Base-by-base conservation (phyloP, 169 alveolate genomes). In the Cryptosporidium baileyi region DNA sequence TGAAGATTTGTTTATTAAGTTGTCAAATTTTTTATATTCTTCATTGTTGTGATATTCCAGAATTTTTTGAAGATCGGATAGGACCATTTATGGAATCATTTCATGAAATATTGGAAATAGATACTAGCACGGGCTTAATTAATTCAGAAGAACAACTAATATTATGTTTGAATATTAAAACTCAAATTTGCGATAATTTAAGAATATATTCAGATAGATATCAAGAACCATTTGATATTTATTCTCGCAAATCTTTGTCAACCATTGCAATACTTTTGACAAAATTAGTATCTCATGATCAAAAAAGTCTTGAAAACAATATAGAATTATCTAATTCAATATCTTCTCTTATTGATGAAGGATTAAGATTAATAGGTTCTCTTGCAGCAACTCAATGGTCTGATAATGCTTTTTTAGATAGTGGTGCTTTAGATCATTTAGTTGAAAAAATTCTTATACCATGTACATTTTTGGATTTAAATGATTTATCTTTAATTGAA, bases 1-100 rank as follows among this genome's bases (percentile, higher is more conserved):
- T 74, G 60, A 74, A 24, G 13, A 74, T 74, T 3, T 74, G 85
- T 34, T 44, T 74, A 13, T 24, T 74, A 13, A 54, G 74, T 40
- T 74, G 85, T 7, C 85, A 74, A 34, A 24, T 74, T 1, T 74
- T 74, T 74, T 74, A 74, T 57, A 74, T 51, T 74, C 85, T 74
- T 9, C 85, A 74, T 57, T 74, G 85, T 24, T 74, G 85, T 38
- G 85, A 74, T 36, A 57, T 74, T 57, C 85, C 85, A 30, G 85
- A 74, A 26, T 74, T 74, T 36, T 74, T 74, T 36, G 85, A 74
- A 60, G 67, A 74, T 44, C 49, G 67, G 26, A 74, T 74, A 19
- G 59, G 45, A 15, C 47, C 38, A 38, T 74, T 74, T 45, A 74
- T 74, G 85, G 60, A 74, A 19, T 54, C 85, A 15, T 74, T 74